Conservation (phyloP, 768 basidiomycete genomes). For the Xanthoconium stramineum region DNA sequence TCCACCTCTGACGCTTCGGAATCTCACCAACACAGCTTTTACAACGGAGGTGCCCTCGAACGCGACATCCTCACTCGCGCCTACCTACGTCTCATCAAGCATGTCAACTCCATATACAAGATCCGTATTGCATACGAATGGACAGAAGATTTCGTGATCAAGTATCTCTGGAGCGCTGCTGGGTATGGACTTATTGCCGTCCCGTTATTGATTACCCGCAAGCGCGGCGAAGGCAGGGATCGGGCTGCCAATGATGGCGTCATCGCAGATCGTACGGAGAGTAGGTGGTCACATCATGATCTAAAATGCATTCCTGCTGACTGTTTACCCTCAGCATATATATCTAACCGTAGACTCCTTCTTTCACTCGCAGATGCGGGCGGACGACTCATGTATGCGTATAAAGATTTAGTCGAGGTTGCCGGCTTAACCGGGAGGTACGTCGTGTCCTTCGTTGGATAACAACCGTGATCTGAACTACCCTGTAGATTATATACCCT, state of each 20-base stretch:
- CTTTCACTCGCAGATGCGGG: slow-evolving; percentile 96
- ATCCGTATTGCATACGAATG: slow-evolving; percentile 90
- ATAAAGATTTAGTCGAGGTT: slow-evolving; percentile 93
- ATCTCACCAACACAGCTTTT: slow-evolving; percentile 57
- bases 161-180: slow-evolving; percentile 91
- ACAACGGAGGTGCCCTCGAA: slow-evolving; percentile 84
- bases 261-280: slow-evolving; percentile 50
- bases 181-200: slow-evolving; percentile 92
- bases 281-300: slow-evolving; percentile 24
- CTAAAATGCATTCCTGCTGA: neutral
- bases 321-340: slow-evolving; percentile 56
- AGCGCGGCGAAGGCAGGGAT: slow-evolving; percentile 12
- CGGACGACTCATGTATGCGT: slow-evolving; percentile 93
- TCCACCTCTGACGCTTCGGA: neutral
- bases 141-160: slow-evolving; percentile 97
- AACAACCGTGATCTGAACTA: neutral
- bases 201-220: slow-evolving; percentile 73
- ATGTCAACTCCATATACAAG: slow-evolving; percentile 93
- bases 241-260: slow-evolving; percentile 27
- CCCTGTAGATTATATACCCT: slow-evolving; percentile 74
- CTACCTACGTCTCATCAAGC: slow-evolving; percentile 78
- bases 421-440: slow-evolving; percentile 78
- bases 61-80: slow-evolving; percentile 75
- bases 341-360: slow-evolving; percentile 87
- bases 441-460: neutral